Base-by-base conservation (phyloP, 495 filamentous ascomycete genomes). In the Aspergillus affinis region DNA sequence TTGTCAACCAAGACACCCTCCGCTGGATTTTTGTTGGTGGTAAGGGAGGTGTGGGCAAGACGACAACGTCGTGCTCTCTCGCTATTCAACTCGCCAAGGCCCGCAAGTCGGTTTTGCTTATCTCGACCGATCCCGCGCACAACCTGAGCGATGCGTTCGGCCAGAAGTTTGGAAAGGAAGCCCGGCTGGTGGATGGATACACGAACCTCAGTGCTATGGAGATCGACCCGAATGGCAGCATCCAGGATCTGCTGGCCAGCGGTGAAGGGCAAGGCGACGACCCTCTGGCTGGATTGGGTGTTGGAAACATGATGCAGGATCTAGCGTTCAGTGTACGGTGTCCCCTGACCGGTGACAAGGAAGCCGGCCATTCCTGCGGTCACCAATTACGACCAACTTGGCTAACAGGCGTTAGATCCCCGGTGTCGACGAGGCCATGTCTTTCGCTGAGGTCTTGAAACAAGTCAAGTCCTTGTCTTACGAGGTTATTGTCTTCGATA, bases 21-120 rank as follows among this genome's bases (percentile, higher is more conserved):
- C 92, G 94, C 62, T 99, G 95, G 95, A 96, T 99, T 74, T 99
- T 99, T 69, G 95, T 98, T 51, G 94, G 94, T 67, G 94, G 94
- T 57, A 99, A 99, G 82, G 94, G 94, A 64, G 94, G 94, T 68
- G 94, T 99, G n/a, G 94, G 94, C 69, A 99, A 99, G 81, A 99
- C 94, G 13, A 99, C 95, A 17, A 98, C 95, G 0, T 97, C 93
- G 2, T 99, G 95, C 78, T 95, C 92, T 46, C 88, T 99, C 51
- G 94, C 94, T 55, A 98, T 98, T 69, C 94, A 99, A 74, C 88
- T 99, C n/a, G 90, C 94, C 68, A 93, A 90, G 77, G 91, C 90
- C 58, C 92, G 95, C 78, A 90, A 92, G 72, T 95, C 90, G 49
- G 95, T 99, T 49, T 83, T 99, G 47, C 87, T 99, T 64, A 98